phyloP scores from a whole-genome alignment of 148 eudicot species.

The Persicaria tinctoria region DNA sequence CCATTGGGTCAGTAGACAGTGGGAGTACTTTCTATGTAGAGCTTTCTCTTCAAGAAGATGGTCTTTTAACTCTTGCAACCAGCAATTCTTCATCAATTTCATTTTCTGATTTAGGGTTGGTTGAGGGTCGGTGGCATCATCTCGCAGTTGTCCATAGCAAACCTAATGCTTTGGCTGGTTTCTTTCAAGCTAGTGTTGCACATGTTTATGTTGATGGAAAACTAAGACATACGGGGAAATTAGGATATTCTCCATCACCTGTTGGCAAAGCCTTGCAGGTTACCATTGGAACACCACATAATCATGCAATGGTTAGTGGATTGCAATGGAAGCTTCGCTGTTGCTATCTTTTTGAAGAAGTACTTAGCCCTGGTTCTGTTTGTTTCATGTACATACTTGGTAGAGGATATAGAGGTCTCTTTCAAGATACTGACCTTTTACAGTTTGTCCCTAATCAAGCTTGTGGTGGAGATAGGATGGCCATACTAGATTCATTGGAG shows the following conservation, averaged over 20 bases:
- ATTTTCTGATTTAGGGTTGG: conserved; percentile 77
- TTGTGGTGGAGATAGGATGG: conserved; percentile 95
- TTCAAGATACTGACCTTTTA: conserved; percentile 82
- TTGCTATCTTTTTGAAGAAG: conserved; percentile 97
- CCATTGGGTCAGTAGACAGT: conserved; percentile 61
- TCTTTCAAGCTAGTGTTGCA: conserved; percentile 96
- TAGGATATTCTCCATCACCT: conserved; percentile 98
- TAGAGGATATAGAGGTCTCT: conserved; percentile 97
- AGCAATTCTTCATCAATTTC: conserved; percentile 79
- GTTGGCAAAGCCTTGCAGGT: conserved; percentile 82
- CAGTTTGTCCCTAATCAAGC: conserved; percentile 94
- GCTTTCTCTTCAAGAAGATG: conserved; percentile 88
- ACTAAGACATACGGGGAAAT: conserved; percentile 80
- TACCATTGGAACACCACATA: conserved; percentile 79
- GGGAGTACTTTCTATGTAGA: conserved; percentile 72
- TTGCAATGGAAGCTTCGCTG: conserved; percentile 87
- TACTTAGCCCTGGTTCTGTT: conserved; percentile 76
- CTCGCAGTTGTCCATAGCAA: conserved; percentile 97
- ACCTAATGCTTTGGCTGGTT: conserved; percentile 99
- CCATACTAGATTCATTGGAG: conserved; percentile 88
- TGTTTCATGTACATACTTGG: conserved; percentile 98
- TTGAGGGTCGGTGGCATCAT: conserved; percentile 96
- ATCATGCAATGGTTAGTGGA: conserved; percentile 58
- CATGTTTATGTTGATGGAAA: conserved; percentile 85
- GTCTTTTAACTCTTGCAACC: conserved; percentile 78